Percentiles rank a stretch among this genome's conserved stretches.
phyloP scores from a whole-genome alignment of 768 basidiomycete species.

The Rhizopogon salebrosus region DNA sequence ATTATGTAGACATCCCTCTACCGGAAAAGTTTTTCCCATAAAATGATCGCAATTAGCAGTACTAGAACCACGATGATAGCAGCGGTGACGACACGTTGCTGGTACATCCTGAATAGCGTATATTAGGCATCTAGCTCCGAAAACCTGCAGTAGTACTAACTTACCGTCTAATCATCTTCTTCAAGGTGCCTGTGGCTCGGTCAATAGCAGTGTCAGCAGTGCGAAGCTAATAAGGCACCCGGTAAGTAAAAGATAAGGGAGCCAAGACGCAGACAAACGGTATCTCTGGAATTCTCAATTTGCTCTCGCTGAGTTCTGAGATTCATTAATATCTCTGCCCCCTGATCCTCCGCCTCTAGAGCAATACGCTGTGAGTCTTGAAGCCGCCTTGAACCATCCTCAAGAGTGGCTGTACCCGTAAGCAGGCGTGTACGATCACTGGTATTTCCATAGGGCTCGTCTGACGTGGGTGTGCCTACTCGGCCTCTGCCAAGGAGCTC shows the following conservation, averaged over 20 bases:
- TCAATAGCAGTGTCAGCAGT: conserved; percentile 88
- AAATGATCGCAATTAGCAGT: conserved; percentile 73
- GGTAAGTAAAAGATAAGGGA: background rate
- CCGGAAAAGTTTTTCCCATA: conserved; percentile 71
- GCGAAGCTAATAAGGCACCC: conserved; percentile 49
- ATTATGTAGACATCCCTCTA: conserved; percentile 15
- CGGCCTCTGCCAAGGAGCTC: conserved; percentile 57
- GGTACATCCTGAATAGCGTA: conserved; percentile 79
- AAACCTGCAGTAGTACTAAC: conserved; percentile 20
- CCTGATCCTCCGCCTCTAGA: conserved; percentile 93
- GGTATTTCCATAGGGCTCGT: conserved; percentile 72
- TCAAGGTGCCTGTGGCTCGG: conserved; percentile 85
- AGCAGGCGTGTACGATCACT: conserved; percentile 79
- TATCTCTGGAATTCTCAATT: conserved; percentile 89
- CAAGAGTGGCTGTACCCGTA: conserved; percentile 69
- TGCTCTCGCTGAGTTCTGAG: conserved; percentile 87
- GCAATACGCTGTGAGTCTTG: conserved; percentile 91
- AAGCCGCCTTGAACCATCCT: conserved; percentile 79
- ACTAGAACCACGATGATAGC: conserved; percentile 84
- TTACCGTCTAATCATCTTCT: conserved; percentile 93
- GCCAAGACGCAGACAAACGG: conserved; percentile 42
- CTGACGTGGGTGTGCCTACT: conserved; percentile 42
- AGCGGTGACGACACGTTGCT: conserved; percentile 85
- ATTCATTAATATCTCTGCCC: conserved; percentile 85
- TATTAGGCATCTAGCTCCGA: conserved; percentile 16